These are phyloP conservation scores for Globisporangium solare DNA, from an alignment of 352 stramenopile genomes.

Conservation along the genomic window DNA sequence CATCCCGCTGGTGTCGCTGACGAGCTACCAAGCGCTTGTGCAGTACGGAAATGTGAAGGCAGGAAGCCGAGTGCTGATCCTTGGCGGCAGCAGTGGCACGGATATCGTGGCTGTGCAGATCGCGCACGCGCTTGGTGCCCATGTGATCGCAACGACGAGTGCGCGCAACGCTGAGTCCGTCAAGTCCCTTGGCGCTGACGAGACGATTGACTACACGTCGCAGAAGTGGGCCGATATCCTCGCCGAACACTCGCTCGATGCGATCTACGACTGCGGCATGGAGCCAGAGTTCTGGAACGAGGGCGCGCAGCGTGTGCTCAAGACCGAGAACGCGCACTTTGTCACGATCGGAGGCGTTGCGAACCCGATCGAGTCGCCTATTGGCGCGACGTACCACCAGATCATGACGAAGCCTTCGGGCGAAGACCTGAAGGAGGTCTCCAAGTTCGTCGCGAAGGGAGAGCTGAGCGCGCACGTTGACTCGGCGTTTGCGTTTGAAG, in stretches of 20 bases:
- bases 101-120: slow-evolving; percentile 58
- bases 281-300: slow-evolving; percentile 24
- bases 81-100: slow-evolving; percentile 55
- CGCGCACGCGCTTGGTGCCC: slow-evolving; percentile 46
- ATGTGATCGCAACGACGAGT: slow-evolving; percentile 49
- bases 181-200: slow-evolving; percentile 30
- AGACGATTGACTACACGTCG: slow-evolving; percentile 57
- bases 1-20: slow-evolving; percentile 44
- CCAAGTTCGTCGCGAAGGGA: slow-evolving; percentile 14
- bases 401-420: background rate
- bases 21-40: slow-evolving; percentile 48
- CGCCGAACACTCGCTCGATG: slow-evolving; percentile 25
- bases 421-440: background rate
- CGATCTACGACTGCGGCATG: slow-evolving; percentile 19
- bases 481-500: slow-evolving; percentile 43
- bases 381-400: background rate
- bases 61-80: slow-evolving; percentile 44
- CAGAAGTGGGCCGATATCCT: slow-evolving; percentile 26
- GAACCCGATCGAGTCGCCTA: background rate
- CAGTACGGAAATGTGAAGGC: slow-evolving; percentile 32
- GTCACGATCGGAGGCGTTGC: slow-evolving; percentile 13
- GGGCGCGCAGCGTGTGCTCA: slow-evolving; percentile 27
- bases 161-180: slow-evolving; percentile 32
- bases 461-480: slow-evolving; percentile 31
- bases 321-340: slow-evolving; percentile 19